Evolutionary conservation across 1,139 yeast species (phyloP), one percentile per base, ranked within the genome.

Genomic region (Saccharomycopsis hybrid): DNA sequence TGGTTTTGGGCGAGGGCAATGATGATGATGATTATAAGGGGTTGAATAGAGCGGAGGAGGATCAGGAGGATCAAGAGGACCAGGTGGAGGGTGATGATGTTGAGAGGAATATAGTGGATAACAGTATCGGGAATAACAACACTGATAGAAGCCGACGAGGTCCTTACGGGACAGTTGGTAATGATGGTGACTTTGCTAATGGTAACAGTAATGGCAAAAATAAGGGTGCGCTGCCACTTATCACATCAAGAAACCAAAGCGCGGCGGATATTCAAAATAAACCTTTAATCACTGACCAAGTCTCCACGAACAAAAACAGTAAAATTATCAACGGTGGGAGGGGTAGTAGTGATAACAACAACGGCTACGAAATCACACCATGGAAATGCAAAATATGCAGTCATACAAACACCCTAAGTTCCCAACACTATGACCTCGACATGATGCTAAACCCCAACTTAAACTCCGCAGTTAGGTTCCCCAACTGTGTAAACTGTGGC

Each of bases 331-430:
- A 18, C 18, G 18, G 18, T 18, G 18, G 18, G 18, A 18, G 18
- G 18, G 18, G 18, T 18, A 18, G 18, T 18, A 18, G 18, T 18
- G 18, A 18, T 18, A 18, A 18, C 18, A 18, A 18, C 18, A 18
- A 18, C 18, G 18, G 18, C 18, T 18, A 18, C 47, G 44, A 32
- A 50, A 49, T n/a, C 5, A 42, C 45, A 9, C 36, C 24, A 11
- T 53, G 56, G 56, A 51, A 46, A 32, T 53, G 56, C 43, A 51
- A 52, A 40, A 51, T 51, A 5, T 53, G 56, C 36, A 5, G 18
- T 13, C 42, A 31, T 37, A 28, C 27, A n/a, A 53, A 53, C 36
- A 13, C 11, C 3, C 28, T 53, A 8, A 31, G 35, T 8, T 42
- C 46, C 2, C 5, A 29, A 8, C 42, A 49, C n/a, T 48, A 42